Base-by-base conservation (phyloP, 1,284 basidiomycete species). In the Sanghuangporus sanghuang region DNA sequence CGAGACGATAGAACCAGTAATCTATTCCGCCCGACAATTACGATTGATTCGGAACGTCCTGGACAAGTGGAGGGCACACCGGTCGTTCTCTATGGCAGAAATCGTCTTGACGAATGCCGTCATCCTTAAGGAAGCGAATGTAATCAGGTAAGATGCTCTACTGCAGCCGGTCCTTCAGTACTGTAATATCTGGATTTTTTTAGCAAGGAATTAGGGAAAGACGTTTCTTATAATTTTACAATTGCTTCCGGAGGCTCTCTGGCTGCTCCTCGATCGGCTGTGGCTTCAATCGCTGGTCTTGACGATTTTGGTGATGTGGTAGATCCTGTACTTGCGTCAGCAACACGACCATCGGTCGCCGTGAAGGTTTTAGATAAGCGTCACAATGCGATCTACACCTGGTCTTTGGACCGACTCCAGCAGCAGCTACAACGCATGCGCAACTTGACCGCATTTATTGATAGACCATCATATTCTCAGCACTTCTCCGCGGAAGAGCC, bases 401-500 rank as follows among this genome's bases (percentile, higher is more conserved):
- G 96, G 96, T 95, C 94, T 16, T 77, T 96, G 46, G 87, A 92
- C 68, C 87, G 93, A 54, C 85, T 98, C 72, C 87, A 91, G 68
- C 90, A 93, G 69, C 94, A 96, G 66, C 79, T 98, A 6, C 87
- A 89, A 67, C 90, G 93, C 68, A 99, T 99, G 96, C 89, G 95
- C 54, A 96, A 96, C 72, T 80, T 96, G 39, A 93, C 90, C 21
- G 88, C 88, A n/a, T 95, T 95, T 73, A 92, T 96, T 69, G 92
- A 95, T 74, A 87, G 91, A 62, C 96, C 96, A 6, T 92, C 91
- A 12, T 96, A 95, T 75, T 91, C 92, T 16, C 89, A 90, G 67
- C 96, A 98, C 74, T 96, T 98, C 76, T 92, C 93, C 46, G 89
- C 92, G 44, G 90, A 95, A 67, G 93, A 95, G 73, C 91, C 94